Evolutionary conservation across 352 stramenopile species (phyloP).

Genomic region (Pythium insidiosum): DNA sequence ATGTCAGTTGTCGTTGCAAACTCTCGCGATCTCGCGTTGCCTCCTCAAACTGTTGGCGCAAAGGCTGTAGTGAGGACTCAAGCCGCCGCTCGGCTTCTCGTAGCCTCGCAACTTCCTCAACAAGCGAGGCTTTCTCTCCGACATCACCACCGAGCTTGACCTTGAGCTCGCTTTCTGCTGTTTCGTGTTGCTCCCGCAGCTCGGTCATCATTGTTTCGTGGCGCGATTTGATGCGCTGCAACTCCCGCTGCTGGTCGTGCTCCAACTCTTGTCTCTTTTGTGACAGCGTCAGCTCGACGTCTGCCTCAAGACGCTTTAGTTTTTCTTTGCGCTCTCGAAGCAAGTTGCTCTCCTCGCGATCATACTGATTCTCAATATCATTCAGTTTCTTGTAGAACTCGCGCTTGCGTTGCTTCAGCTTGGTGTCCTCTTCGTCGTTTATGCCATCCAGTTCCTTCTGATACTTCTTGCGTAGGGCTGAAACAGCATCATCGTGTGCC

Average conservation of each 20-base stretch:
- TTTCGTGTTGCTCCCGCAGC: slow-evolving; percentile 28
- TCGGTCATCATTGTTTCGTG: slow-evolving; percentile 36
- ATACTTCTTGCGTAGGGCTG: slow-evolving; percentile 30
- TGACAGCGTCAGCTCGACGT: slow-evolving; percentile 29
- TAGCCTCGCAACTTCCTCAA: no score
- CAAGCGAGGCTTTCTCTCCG: no score
- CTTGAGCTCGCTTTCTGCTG: no score
- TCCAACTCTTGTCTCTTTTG: slow-evolving; percentile 58
- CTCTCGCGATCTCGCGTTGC: no score
- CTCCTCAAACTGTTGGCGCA: no score
- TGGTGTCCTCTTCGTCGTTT: slow-evolving; percentile 43
- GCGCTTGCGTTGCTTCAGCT: slow-evolving; percentile 44
- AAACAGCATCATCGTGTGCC: slow-evolving; percentile 26
- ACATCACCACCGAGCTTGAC: no score
- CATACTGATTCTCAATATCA: slow-evolving; percentile 60
- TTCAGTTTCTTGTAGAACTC: slow-evolving; percentile 64
- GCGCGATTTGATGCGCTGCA: slow-evolving; percentile 25
- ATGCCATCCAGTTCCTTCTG: slow-evolving; percentile 41
- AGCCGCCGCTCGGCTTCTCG: no score
- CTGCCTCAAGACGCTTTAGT: slow-evolving; percentile 46
- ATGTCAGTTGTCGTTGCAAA: no score
- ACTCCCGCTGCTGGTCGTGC: slow-evolving; percentile 33
- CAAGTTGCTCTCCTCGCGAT: slow-evolving; percentile 48
- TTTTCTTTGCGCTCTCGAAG: slow-evolving; percentile 53
- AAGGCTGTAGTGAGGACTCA: no score